A percentile compares a stretch with the other conserved stretches of the same genome.
These are phyloP conservation scores for Hymenotorrendiella dingleyae DNA, from an alignment of 2,329 filamentous ascomycete genomes.

Conservation along the genomic window DNA sequence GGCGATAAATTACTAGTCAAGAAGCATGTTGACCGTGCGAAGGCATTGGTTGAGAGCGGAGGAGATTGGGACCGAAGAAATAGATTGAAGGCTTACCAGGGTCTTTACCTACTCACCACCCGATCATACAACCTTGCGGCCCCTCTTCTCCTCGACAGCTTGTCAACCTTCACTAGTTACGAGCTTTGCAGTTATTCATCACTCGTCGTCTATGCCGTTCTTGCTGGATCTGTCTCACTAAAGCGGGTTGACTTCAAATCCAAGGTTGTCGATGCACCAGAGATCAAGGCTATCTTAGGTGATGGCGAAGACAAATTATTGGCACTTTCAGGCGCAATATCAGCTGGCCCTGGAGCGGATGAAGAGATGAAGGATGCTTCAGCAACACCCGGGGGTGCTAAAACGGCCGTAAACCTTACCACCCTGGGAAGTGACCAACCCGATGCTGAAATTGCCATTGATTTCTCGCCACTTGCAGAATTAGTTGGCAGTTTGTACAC, in stretches of 20 bases:
- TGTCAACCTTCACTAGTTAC: conserved; percentile 98
- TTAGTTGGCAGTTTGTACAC: conserved; percentile 89
- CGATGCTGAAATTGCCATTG: conserved; percentile 74
- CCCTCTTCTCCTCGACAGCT: conserved; percentile 88
- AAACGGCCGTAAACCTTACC: conserved; percentile 81
- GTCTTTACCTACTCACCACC: conserved; percentile 84
- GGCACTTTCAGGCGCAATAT: conserved; percentile 72
- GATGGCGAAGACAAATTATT: conserved; percentile 82
- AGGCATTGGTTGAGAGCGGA: conserved; percentile 84
- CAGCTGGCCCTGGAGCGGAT: conserved; percentile 74
- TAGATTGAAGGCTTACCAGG: conserved; percentile 96
- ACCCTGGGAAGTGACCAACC: conserved; percentile 70
- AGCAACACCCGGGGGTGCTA: conserved; percentile 45
- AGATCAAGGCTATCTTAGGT: conserved; percentile 95
- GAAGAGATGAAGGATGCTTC: conserved; percentile 65
- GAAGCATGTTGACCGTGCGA: conserved; percentile 88
- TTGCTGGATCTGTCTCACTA: conserved; percentile 87
- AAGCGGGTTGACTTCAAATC: conserved; percentile 98
- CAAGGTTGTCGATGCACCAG: conserved; percentile 95
- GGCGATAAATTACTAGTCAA: conserved; percentile 88
- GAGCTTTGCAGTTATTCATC: conserved; percentile 96
- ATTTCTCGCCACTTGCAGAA: conserved; percentile 82
- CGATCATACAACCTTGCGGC: conserved; percentile 87
- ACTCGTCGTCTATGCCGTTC: conserved; percentile 90
- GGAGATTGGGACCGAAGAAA: conserved; percentile 99